A percentile compares a stretch with the other conserved stretches of the same genome.
These are phyloP conservation scores for Pouteria campechiana DNA, from an alignment of 179 eudicot species.

Conservation along the genomic window DNA sequence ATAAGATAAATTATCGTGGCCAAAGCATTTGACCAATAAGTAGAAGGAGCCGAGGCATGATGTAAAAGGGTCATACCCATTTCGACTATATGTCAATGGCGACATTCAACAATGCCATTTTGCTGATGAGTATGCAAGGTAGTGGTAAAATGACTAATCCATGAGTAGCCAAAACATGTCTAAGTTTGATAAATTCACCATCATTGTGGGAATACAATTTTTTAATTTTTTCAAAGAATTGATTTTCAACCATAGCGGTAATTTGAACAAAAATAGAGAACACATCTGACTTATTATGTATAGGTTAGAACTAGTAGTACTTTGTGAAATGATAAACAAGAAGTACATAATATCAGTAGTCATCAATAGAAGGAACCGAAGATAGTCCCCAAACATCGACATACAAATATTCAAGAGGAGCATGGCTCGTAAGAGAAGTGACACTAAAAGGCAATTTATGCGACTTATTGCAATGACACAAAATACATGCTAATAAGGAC, in stretches of 20 bases:
- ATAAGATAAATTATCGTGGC: background rate
- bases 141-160: background rate
- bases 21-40: background rate
- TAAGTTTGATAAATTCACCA: background rate
- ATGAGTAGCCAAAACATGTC: background rate
- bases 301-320: background rate
- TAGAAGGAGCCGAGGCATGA: background rate
- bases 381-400: background rate
- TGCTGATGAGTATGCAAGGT: background rate
- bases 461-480: too few species aligned
- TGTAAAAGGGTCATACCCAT: background rate
- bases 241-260: background rate
- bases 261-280: background rate
- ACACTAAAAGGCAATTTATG: too few species aligned
- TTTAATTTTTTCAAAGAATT: background rate
- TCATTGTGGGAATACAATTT: background rate
- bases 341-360: background rate
- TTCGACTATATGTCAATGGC: background rate
- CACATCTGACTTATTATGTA: background rate
- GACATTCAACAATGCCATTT: background rate
- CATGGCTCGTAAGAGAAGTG: too few species aligned
- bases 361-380: background rate
- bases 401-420: too few species aligned
- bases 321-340: background rate
- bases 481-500: too few species aligned